Evolutionary conservation across 2,329 filamentous ascomycete species (phyloP).

Genomic region (Claviceps maximensis): DNA sequence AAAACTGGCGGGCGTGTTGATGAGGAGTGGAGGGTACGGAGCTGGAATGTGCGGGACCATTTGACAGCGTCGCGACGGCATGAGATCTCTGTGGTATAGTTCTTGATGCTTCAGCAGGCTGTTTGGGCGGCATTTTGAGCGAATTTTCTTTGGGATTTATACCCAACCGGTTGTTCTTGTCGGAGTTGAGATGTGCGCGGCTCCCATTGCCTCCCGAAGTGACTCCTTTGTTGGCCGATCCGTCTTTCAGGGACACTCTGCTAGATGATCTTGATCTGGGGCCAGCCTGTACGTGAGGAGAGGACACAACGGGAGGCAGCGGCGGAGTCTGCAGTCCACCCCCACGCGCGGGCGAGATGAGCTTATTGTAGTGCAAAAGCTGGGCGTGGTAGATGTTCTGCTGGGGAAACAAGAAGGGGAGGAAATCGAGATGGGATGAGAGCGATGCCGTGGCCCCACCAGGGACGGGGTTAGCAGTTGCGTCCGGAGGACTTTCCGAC

Average conservation of each 20-base stretch:
- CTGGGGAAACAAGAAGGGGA: slow-evolving; percentile 45
- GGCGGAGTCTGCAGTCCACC: slow-evolving; percentile 43
- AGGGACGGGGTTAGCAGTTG: slow-evolving; percentile 10
- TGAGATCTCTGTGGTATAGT: slow-evolving; percentile 17
- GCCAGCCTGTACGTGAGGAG: slow-evolving; percentile 42
- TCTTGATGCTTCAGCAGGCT: slow-evolving; percentile 20
- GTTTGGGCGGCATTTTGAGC: slow-evolving; percentile 38
- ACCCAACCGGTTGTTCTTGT: slow-evolving; percentile 50
- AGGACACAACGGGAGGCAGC: slow-evolving; percentile 40
- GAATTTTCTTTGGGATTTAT: slow-evolving; percentile 43
- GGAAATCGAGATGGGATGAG: slow-evolving; percentile 36
- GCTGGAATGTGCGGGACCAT: slow-evolving; percentile 49
- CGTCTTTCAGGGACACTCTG: slow-evolving; percentile 45
- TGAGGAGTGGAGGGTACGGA: slow-evolving; percentile 91
- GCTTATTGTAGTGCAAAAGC: slow-evolving; percentile 52
- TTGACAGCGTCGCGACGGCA: slow-evolving; percentile 15
- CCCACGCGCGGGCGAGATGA: slow-evolving; percentile 44
- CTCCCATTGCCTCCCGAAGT: slow-evolving; percentile 51
- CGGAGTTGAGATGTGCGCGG: slow-evolving; percentile 41
- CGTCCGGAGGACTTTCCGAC: slow-evolving; percentile 20
- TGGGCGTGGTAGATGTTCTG: slow-evolving; percentile 49
- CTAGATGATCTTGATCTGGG: slow-evolving; percentile 45
- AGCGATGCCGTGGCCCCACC: slow-evolving; percentile 18
- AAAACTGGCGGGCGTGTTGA: slow-evolving; percentile 73
- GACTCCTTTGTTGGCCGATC: slow-evolving; percentile 30